These are phyloP conservation scores for Phyllosticta citriasiana DNA, from an alignment of 2,329 filamentous ascomycete species.

Conservation along the genomic window DNA sequence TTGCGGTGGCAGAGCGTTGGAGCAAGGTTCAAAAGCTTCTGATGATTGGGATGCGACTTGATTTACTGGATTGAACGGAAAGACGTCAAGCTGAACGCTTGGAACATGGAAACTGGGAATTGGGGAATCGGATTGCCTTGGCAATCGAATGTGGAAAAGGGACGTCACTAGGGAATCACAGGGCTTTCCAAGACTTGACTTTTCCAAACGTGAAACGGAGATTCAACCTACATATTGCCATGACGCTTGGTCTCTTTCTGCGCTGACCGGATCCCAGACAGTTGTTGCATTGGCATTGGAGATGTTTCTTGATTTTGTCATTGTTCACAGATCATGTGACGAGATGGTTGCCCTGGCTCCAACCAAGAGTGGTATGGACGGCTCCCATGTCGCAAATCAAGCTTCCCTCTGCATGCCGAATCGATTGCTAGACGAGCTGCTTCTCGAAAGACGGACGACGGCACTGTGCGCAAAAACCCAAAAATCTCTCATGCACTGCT, in stretches of 20 bases:
- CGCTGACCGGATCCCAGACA: neutral
- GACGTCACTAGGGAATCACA: neutral
- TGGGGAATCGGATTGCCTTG: neutral
- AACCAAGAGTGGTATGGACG: neutral
- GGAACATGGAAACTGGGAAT: neutral
- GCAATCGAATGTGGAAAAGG: neutral
- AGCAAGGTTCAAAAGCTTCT: neutral
- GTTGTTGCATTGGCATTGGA: neutral
- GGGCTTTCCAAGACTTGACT: neutral
- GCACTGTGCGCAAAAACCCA: neutral
- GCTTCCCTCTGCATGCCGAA: neutral
- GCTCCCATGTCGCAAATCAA: neutral
- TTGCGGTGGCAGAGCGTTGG: neutral
- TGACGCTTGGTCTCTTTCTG: neutral
- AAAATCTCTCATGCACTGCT: neutral
- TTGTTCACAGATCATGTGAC: neutral
- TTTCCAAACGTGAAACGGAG: neutral
- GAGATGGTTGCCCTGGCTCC: neutral
- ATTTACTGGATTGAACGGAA: neutral
- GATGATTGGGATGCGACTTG: neutral
- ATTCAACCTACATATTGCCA: neutral
- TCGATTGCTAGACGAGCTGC: neutral
- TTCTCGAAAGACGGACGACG: neutral
- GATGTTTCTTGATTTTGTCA: neutral
- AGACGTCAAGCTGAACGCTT: no score